Evolutionary conservation across 345 rosid species (phyloP).

Genomic region (Eucalyptus cloeziana): DNA sequence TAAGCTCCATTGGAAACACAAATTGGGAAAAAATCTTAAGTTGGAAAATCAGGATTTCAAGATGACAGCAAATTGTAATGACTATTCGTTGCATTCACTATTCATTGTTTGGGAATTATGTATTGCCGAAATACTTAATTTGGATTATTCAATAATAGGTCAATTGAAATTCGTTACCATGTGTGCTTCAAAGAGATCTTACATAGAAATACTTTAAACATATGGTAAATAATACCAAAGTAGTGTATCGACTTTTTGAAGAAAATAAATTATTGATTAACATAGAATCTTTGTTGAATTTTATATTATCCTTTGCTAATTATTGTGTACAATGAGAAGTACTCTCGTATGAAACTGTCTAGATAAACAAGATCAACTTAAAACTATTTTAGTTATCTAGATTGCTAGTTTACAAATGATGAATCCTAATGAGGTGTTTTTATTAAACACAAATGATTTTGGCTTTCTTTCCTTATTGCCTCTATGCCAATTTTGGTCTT

Average conservation of each 20-base stretch:
- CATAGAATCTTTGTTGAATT: background rate
- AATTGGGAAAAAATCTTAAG: background rate
- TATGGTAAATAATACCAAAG: background rate
- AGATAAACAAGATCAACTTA: background rate
- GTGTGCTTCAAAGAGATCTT: background rate
- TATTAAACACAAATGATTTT: background rate
- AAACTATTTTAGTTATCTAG: background rate
- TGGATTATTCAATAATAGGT: background rate
- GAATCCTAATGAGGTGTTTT: background rate
- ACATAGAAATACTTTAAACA: background rate
- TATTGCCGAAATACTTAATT: background rate
- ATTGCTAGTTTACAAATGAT: background rate
- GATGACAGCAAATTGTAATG: background rate
- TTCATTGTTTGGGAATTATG: background rate
- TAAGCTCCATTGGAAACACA: background rate
- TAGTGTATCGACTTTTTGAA: background rate
- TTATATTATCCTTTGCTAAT: background rate
- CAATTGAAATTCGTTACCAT: background rate
- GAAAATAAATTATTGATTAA: background rate
- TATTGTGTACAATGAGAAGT: background rate
- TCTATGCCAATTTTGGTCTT: background rate
- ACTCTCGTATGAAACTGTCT: background rate
- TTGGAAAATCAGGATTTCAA: background rate
- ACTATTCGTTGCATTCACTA: background rate
- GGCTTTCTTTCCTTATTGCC: background rate